Evolutionary conservation across 208 protist genomes (phyloP).

Genomic region (Trypanosoma boissoni): DNA sequence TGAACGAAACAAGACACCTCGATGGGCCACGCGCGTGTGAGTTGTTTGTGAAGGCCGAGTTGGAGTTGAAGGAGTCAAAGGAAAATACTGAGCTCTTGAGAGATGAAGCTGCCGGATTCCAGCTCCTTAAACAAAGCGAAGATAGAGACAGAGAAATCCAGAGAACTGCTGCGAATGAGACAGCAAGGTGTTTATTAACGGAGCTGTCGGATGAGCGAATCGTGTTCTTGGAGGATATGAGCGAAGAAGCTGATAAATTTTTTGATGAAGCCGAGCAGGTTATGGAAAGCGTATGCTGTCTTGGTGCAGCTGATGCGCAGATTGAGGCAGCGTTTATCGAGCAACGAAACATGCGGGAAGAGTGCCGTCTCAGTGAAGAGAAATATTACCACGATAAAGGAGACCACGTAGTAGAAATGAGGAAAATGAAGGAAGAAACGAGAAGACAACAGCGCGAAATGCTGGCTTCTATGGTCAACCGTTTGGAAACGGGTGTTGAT

Average conservation of each 20-base stretch:
- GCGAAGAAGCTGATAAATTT: slow-evolving; percentile 14
- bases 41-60: slow-evolving; percentile 27
- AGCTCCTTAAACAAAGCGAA: slow-evolving; percentile 28
- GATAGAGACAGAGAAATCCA: slow-evolving; percentile 18
- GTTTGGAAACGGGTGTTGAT: slow-evolving; percentile 15
- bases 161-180: slow-evolving; percentile 1
- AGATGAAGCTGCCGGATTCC: slow-evolving; percentile 25
- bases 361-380: slow-evolving; percentile 24
- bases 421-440: slow-evolving; percentile 30
- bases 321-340: slow-evolving; percentile 42
- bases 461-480: slow-evolving; percentile 31
- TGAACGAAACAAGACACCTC: slow-evolving; percentile 5
- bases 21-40: slow-evolving; percentile 23
- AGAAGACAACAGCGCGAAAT: slow-evolving; percentile 25
- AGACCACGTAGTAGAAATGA: slow-evolving; percentile 29
- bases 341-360: slow-evolving; percentile 26
- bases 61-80: slow-evolving; percentile 14
- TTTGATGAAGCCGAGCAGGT: slow-evolving; percentile 16
- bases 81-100: background rate
- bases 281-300: slow-evolving; percentile 23
- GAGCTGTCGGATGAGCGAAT: slow-evolving; percentile 13
- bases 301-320: slow-evolving; percentile 25
- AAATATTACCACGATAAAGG: slow-evolving; percentile 42
- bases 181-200: background rate
- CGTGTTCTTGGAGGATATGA: slow-evolving; percentile 15